phyloP scores from a whole-genome alignment of 106 monocot species.

The Posidonia australis region DNA sequence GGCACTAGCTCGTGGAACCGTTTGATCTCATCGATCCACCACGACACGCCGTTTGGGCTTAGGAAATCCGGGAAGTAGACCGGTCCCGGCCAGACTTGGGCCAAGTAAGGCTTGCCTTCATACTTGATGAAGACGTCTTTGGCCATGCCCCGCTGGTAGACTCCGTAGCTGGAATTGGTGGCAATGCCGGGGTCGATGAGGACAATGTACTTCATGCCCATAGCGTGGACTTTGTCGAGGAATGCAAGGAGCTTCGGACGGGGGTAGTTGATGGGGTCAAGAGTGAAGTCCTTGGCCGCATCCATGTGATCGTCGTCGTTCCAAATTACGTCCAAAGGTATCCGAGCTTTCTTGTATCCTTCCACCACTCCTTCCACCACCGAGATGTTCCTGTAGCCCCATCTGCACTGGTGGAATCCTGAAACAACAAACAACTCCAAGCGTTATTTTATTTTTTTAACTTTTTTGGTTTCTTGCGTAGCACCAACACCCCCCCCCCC shows the following conservation, averaged over 20 bases:
- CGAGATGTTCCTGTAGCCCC: constrained; percentile 89
- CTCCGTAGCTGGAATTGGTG: constrained; percentile 69
- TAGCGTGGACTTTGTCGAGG: constrained; percentile 65
- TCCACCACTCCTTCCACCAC: constrained; percentile 89
- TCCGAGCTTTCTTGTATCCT: constrained; percentile 59
- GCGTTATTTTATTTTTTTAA: too few species aligned
- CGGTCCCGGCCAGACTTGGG: constrained; percentile 92
- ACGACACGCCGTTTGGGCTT: constrained; percentile 55
- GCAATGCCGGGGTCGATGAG: constrained; percentile 89
- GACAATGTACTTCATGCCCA: constrained; percentile 84
- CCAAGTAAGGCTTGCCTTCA: constrained; percentile 67
- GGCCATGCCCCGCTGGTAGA: constrained; percentile 54
- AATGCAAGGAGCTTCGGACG: constrained; percentile 51
- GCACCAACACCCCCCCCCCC: too few species aligned
- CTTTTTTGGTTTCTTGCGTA: too few species aligned
- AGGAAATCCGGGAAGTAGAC: constrained; percentile 95
- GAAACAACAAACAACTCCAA: neutral
- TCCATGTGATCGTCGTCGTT: constrained; percentile 99
- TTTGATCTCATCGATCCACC: constrained; percentile 79
- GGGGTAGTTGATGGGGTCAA: constrained; percentile 74
- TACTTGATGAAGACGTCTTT: constrained; percentile 82
- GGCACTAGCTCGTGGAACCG: constrained; percentile 77
- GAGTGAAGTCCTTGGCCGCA: constrained; percentile 86
- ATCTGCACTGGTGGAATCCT: constrained; percentile 99
- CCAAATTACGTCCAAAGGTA: constrained; percentile 96